A percentile compares a stretch with the other conserved stretches of the same genome.
phyloP scores from a whole-genome alignment of 2,329 filamentous ascomycete genomes.

The Aciculosporium take region DNA sequence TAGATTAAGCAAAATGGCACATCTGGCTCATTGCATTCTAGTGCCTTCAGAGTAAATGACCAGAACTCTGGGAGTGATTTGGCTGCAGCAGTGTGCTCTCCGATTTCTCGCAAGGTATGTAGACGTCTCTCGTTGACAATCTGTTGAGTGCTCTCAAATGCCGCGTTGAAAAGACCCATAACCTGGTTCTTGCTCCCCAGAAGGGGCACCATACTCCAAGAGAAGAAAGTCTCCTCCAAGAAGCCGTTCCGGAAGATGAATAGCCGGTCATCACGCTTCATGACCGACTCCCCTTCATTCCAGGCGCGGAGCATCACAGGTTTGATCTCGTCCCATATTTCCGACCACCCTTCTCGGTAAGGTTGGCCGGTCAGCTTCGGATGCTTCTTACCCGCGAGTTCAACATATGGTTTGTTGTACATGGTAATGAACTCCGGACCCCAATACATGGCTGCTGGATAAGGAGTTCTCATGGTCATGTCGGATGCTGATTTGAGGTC shows the following conservation, averaged over 20 bases:
- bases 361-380: conserved; percentile 47
- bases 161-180: conserved; percentile 62
- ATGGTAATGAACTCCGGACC: conserved; percentile 46
- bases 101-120: conserved; percentile 61
- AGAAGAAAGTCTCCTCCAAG: conserved; percentile 67
- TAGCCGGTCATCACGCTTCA: conserved; percentile 68
- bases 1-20: conserved; percentile 38
- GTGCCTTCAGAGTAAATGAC: conserved; percentile 49
- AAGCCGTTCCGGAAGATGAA: conserved; percentile 55
- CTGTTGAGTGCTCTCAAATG: conserved; percentile 64
- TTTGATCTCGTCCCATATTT: conserved; percentile 59
- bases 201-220: conserved; percentile 66
- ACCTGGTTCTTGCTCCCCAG: conserved; percentile 59
- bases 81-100: conserved; percentile 58
- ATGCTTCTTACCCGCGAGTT: conserved; percentile 50
- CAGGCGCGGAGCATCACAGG: conserved; percentile 53
- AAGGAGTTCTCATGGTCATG: conserved; percentile 40
- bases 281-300: conserved; percentile 57
- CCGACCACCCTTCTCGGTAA: conserved; percentile 46
- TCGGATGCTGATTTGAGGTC: conserved; percentile 31
- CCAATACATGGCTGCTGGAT: conserved; percentile 46
- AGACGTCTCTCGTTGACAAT: conserved; percentile 66
- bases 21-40: conserved; percentile 55
- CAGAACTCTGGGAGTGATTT: conserved; percentile 60
- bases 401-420: conserved; percentile 53